Conservation (phyloP, 2,329 filamentous ascomycete genomes). For the Fusarium newnesense region DNA sequence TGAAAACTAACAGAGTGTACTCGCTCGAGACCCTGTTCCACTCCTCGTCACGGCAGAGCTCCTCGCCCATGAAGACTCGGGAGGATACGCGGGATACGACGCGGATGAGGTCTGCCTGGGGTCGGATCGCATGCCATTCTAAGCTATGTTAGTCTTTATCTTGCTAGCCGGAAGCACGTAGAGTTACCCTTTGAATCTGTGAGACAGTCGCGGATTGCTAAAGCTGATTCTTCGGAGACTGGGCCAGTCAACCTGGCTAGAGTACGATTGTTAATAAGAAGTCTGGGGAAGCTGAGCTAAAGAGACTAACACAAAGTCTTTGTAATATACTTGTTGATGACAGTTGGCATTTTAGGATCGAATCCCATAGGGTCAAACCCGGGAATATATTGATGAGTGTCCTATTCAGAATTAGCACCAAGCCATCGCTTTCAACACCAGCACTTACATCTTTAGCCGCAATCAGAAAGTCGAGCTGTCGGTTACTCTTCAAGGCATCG, state of each 20-base stretch:
- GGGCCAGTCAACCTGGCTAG: not conserved
- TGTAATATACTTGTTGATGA: not conserved
- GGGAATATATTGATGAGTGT: not conserved
- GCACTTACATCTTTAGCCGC: not conserved
- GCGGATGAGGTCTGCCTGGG: not conserved
- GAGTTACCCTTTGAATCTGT: not conserved
- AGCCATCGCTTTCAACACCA: rapidly evolving
- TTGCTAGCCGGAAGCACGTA: rapidly evolving
- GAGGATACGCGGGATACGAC: slow-evolving; percentile 8
- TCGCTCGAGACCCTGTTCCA: slow-evolving; percentile 57
- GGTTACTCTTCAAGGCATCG: not conserved
- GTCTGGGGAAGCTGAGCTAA: rapidly evolving
- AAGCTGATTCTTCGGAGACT: not conserved
- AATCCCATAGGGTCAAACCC: not conserved
- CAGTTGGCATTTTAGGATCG: not conserved
- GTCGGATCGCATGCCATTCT: not conserved
- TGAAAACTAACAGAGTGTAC: slow-evolving; percentile 56
- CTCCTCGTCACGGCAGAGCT: slow-evolving; percentile 54
- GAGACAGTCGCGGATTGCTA: not conserved
- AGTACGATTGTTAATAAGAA: rapidly evolving
- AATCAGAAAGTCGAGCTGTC: not conserved
- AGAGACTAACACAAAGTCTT: not conserved
- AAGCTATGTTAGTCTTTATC: rapidly evolving
- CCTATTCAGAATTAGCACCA: not conserved
- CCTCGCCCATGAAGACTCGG: slow-evolving; percentile 46